Percentiles rank a stretch among this genome's conserved stretches.
phyloP scores from a whole-genome alignment of 2,329 filamentous ascomycete genomes.

The Stemphylium beticola region DNA sequence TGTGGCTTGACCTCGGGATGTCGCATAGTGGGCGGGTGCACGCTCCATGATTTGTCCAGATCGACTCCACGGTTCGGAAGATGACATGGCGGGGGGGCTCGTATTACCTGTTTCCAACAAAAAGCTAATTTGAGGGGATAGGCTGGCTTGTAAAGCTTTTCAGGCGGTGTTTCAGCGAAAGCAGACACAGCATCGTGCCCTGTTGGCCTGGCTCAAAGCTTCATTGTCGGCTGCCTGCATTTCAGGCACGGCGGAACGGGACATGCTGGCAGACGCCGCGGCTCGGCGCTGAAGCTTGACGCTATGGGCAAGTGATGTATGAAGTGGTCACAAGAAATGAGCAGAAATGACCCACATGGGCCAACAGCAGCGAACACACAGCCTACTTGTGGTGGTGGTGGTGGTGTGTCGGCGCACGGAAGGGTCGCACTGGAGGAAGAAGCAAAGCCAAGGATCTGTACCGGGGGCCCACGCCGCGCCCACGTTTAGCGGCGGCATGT shows the following conservation, averaged over 20 bases:
- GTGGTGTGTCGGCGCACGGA: background rate
- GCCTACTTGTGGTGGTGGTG: background rate
- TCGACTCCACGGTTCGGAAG: conserved; percentile 19
- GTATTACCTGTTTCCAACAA: conserved; percentile 10
- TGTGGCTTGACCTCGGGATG: conserved; percentile 36
- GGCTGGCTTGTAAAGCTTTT: conserved; percentile 75
- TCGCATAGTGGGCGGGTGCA: conserved; percentile 30
- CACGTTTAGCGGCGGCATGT: conserved; percentile 21
- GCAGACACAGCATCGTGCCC: conserved; percentile 70
- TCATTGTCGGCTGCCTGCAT: conserved; percentile 40
- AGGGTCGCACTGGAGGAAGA: conserved; percentile 2
- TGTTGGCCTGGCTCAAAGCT: conserved; percentile 71
- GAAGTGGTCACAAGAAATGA: background rate
- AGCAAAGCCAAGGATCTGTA: conserved; percentile 16
- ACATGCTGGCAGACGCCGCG: conserved; percentile 36
- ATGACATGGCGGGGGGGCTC: conserved; percentile 29
- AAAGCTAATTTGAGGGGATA: conserved; percentile 45
- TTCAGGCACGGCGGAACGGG: conserved; percentile 35
- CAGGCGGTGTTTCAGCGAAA: conserved; percentile 69
- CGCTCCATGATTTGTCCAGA: conserved; percentile 16
- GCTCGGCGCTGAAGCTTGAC: conserved; percentile 14
- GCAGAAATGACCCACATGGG: background rate
- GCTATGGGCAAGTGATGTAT: background rate
- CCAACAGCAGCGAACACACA: background rate
- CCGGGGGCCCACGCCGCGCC: conserved; percentile 9